Base-by-base conservation (phyloP, 495 filamentous ascomycete species). In the Amniculicola lignicola region DNA sequence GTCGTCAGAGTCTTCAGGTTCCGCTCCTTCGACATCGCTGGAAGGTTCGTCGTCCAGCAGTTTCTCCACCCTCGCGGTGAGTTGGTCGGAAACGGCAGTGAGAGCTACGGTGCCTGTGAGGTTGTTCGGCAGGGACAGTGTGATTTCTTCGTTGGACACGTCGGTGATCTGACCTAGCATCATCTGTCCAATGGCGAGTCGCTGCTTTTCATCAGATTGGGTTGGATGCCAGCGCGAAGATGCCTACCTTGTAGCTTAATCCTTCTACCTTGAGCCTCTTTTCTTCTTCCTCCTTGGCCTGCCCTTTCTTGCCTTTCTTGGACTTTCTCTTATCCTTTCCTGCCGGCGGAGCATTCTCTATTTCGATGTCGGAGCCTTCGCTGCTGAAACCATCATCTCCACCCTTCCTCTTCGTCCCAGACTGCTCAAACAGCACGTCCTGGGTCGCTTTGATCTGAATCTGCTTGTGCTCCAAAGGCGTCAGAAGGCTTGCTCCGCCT, bases 391-490 rank as follows among this genome's bases (percentile, higher is more conserved):
- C 63, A 51, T 61, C 58, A 51, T 61, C 58, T 12, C 44, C 58
- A 11, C 44, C 58, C 18, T 15, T 16, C 3, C 58, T 57, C 64
- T 73, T 77, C 72, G 69, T 77, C 63, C 80, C 79, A 51, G 83
- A 79, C 61, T 94, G 83, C 73, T 97, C 93, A 66, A 96, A 96
- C 7, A 97, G 76, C 21, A 92, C 91, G 77, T 98, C 93, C 64
- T 84, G 82, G 59, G 83, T 90, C 24, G 93, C 93, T 70, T 97
- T 86, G 55, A 93, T 88, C 63, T 93, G 87, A 62, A 98, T 96
- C 70, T 97, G 88, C 74, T 95, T 96, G 61, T 93, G 84, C 68
- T 98, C 93, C 45, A 98, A 77, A 21, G 93, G 90, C 6, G 93
- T 95, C 70, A 98, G 74, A 39, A 94, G 78, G 67, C 89, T 93